Conservation (phyloP, 169 alveolate species). For the Cryptosporidium tyzzeri region DNA sequence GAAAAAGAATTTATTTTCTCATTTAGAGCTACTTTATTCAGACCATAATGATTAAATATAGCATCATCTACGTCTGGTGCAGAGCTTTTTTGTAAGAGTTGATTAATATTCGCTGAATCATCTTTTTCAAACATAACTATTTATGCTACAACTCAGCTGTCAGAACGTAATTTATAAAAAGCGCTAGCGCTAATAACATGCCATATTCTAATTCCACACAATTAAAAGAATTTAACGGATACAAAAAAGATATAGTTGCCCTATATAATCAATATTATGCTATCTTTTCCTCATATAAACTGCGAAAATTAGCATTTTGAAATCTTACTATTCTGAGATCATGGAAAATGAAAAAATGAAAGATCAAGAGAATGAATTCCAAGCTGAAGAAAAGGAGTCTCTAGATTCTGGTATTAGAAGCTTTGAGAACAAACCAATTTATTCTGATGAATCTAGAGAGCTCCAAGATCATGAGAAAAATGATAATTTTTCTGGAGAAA, state of each 20-base stretch:
- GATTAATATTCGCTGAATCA: background rate
- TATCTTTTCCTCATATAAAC: background rate
- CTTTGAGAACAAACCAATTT: background rate
- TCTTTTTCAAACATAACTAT: background rate
- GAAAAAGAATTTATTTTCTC: slow-evolving; percentile 5
- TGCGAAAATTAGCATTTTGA: background rate
- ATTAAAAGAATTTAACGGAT: background rate
- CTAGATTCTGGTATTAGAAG: background rate
- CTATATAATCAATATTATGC: background rate
- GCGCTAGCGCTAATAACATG: slow-evolving; percentile 59
- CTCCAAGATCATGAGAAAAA: background rate
- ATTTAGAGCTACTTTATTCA: background rate
- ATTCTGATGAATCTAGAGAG: background rate
- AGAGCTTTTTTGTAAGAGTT: background rate
- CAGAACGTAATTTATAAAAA: background rate
- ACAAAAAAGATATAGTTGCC: background rate
- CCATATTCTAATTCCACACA: slow-evolving; percentile 20
- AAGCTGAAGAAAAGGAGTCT: background rate
- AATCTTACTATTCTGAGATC: background rate
- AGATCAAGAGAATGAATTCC: background rate
- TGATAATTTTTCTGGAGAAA: background rate
- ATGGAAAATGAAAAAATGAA: background rate
- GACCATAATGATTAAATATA: too few species aligned
- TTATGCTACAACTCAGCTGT: background rate
- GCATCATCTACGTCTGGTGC: slow-evolving; percentile 17